Conservation (phyloP, 257 asterid genomes). For the Primulina eburnea region DNA sequence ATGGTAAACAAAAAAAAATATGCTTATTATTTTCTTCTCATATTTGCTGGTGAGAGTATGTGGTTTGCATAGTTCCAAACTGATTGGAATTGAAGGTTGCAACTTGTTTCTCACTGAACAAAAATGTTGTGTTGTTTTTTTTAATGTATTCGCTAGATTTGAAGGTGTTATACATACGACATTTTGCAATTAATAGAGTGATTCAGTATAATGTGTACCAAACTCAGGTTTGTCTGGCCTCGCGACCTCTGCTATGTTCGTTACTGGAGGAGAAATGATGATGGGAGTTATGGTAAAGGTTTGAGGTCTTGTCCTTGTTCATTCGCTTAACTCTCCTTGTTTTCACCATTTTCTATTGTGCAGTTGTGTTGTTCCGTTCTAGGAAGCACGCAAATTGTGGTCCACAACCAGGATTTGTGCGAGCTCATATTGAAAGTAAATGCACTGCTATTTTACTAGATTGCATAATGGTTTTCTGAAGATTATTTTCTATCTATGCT, state of each 20-base stretch:
- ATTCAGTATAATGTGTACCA: constrained; percentile 20
- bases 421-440: constrained; percentile 88
- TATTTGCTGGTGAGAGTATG: not conserved
- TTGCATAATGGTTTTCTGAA: constrained; percentile 18
- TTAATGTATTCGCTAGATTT: constrained; percentile 4
- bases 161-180: constrained; percentile 9
- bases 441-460: constrained; percentile 26
- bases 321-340: constrained; percentile 16
- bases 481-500: constrained; percentile 10
- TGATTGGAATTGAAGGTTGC: not conserved
- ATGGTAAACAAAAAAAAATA: not conserved
- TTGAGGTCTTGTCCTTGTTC: constrained; percentile 23
- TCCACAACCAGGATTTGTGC: constrained; percentile 88
- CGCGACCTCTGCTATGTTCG: constrained; percentile 98
- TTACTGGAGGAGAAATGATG: constrained; percentile 98
- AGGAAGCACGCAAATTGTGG: constrained; percentile 90
- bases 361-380: constrained; percentile 93
- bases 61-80: not conserved
- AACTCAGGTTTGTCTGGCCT: constrained; percentile 78
- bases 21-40: too few species aligned
- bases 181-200: not conserved
- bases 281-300: constrained; percentile 90
- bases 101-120: not conserved
- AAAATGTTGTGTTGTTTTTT: not conserved
- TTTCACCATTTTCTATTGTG: constrained; percentile 22